Percentiles rank a stretch among this genome's conserved stretches.
Evolutionary conservation across 352 stramenopile genomes (phyloP).

Genomic region (Phytophthora pseudosyringae): DNA sequence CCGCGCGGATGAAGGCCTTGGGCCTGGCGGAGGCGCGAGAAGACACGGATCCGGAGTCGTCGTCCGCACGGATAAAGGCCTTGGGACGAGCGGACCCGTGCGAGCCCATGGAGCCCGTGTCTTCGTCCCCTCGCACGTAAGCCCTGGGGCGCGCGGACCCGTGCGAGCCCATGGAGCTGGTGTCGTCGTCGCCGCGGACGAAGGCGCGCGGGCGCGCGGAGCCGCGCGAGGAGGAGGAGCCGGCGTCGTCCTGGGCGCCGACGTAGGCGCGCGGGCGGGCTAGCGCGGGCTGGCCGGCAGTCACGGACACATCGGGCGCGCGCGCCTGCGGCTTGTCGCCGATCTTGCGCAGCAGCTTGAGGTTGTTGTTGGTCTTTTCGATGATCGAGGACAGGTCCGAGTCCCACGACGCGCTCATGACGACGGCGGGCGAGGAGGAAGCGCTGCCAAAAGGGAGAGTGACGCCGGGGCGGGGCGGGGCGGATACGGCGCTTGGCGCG

Average conservation of each 20-base stretch:
- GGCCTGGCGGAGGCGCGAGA: constrained; percentile 28
- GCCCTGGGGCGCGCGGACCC: constrained; percentile 24
- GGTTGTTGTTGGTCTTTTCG: constrained; percentile 89
- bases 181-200: constrained; percentile 41
- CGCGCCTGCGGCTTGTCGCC: constrained; percentile 72
- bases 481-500: constrained; percentile 6
- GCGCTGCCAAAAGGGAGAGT: constrained; percentile 6
- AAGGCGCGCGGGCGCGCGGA: constrained; percentile 39
- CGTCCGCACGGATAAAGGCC: constrained; percentile 22
- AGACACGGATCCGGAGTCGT: constrained; percentile 27
- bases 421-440: not conserved
- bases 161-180: constrained; percentile 36
- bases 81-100: constrained; percentile 29
- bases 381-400: constrained; percentile 88
- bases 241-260: constrained; percentile 37
- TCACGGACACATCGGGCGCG: constrained; percentile 49
- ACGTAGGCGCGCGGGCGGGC: constrained; percentile 34
- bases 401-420: constrained; percentile 85
- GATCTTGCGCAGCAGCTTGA: constrained; percentile 83
- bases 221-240: constrained; percentile 30
- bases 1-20: constrained; percentile 37
- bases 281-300: constrained; percentile 16
- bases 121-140: constrained; percentile 35
- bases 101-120: constrained; percentile 38
- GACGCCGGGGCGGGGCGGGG: not conserved